phyloP scores from a whole-genome alignment of 495 filamentous ascomycete species.

The Lepraria neglecta region DNA sequence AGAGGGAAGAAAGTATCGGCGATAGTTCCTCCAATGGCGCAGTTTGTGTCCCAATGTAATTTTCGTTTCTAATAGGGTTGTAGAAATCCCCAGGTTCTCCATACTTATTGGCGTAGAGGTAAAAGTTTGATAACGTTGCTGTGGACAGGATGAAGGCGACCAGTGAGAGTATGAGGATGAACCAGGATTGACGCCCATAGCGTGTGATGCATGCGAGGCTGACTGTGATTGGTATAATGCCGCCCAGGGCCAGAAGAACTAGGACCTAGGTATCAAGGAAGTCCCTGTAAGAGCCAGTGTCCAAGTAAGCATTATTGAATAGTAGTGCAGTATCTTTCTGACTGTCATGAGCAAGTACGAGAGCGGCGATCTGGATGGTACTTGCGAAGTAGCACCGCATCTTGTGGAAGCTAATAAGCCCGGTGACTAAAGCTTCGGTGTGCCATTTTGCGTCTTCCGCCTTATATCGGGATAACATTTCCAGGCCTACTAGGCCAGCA shows the following conservation, averaged over 20 bases:
- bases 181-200: conserved; percentile 13
- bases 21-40: neutral
- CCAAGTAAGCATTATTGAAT: too few relatives aligned
- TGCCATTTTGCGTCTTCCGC: neutral
- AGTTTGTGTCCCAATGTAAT: too few relatives aligned
- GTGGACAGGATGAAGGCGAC: conserved; percentile 2
- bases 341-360: conserved; percentile 12
- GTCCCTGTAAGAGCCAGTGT: neutral
- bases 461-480: neutral
- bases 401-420: conserved; percentile 35
- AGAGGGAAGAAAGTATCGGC: neutral
- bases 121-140: conserved; percentile 1
- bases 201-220: conserved; percentile 5
- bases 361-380: conserved; percentile 21
- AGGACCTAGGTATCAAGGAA: conserved; percentile 8
- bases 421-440: conserved; percentile 14
- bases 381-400: conserved; percentile 23
- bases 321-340: neutral
- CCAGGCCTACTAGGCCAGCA: conserved; percentile 1
- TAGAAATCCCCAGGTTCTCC: conserved; percentile 3
- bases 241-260: neutral
- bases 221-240: conserved; percentile 9
- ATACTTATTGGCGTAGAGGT: neutral
- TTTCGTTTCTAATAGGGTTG: too few relatives aligned
- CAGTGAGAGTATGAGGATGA: conserved; percentile 4